phyloP scores from a whole-genome alignment of 352 stramenopile species.

The Phytophthora litchii region DNA sequence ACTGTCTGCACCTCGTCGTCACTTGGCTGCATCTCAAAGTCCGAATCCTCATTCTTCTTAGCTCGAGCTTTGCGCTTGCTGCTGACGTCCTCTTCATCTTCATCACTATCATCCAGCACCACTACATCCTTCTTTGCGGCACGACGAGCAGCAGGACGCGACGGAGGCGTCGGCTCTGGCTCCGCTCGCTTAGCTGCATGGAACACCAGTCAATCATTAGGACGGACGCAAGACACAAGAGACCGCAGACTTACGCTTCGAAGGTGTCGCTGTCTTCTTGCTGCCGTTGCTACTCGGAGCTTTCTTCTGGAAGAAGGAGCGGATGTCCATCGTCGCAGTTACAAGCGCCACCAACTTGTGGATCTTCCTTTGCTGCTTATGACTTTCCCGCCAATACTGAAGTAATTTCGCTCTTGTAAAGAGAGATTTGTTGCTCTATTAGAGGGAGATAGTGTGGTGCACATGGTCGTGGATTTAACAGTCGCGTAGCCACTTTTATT shows the following conservation, averaged over 20 bases:
- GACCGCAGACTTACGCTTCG: slow-evolving; percentile 31
- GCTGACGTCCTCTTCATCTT: slow-evolving; percentile 36
- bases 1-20: slow-evolving; percentile 25
- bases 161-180: slow-evolving; percentile 37
- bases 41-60: slow-evolving; percentile 43
- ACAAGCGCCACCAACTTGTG: slow-evolving; percentile 7
- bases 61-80: slow-evolving; percentile 30
- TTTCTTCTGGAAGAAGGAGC: slow-evolving; percentile 82
- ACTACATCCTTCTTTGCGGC: slow-evolving; percentile 51
- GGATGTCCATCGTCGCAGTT: slow-evolving; percentile 71
- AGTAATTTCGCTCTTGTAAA: slow-evolving; percentile 13
- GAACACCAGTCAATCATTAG: slow-evolving; percentile 8
- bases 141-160: slow-evolving; percentile 23
- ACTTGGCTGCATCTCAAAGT: slow-evolving; percentile 42
- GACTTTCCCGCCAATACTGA: slow-evolving; percentile 37
- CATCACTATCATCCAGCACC: slow-evolving; percentile 63
- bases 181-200: slow-evolving; percentile 27
- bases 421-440: slow-evolving; percentile 15
- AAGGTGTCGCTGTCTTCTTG: slow-evolving; percentile 33
- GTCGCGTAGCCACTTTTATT: slow-evolving; percentile 1
- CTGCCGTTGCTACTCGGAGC: slow-evolving; percentile 15
- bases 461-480: slow-evolving; percentile 3
- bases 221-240: neutral
- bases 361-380: slow-evolving; percentile 25
- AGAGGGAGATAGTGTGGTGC: slow-evolving; percentile 12